These are phyloP conservation scores for Rhodotorula sp. DNA, from an alignment of 1,284 basidiomycete genomes.

Conservation along the genomic window DNA sequence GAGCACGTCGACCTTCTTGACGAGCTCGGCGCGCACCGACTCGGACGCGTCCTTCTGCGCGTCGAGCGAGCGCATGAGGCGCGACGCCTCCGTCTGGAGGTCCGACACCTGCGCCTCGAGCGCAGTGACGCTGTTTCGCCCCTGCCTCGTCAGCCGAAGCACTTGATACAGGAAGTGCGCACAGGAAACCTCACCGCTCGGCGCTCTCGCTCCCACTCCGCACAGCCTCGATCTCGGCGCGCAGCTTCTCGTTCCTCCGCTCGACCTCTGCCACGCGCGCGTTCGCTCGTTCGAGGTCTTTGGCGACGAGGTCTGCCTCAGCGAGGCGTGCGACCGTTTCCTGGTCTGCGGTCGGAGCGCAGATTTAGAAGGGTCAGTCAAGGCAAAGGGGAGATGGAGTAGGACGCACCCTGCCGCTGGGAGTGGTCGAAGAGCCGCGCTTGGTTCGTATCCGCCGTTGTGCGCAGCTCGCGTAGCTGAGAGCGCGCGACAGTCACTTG, in stretches of 20 bases:
- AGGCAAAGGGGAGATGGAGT: too few species aligned
- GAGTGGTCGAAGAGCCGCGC: slow-evolving; percentile 85
- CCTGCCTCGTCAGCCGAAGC: too few species aligned
- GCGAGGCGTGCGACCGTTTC: slow-evolving; percentile 83
- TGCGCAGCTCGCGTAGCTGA: slow-evolving; percentile 84
- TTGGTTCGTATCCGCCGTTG: slow-evolving; percentile 86
- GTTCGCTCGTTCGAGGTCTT: slow-evolving; percentile 89
- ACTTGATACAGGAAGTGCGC: too few species aligned
- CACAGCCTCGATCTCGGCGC: slow-evolving; percentile 87
- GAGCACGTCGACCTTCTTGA: slow-evolving; percentile 50
- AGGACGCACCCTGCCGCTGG: slow-evolving; percentile 71
- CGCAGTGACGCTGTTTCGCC: slow-evolving; percentile 61
- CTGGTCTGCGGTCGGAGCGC: slow-evolving; percentile 64
- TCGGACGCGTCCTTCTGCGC: slow-evolving; percentile 62
- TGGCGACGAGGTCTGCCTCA: slow-evolving; percentile 87
- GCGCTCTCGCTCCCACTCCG: slow-evolving; percentile 75
- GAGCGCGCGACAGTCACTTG: slow-evolving; percentile 80
- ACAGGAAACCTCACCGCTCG: slow-evolving; percentile 60
- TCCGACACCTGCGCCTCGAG: slow-evolving; percentile 72
- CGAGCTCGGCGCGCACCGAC: slow-evolving; percentile 51
- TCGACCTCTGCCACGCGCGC: slow-evolving; percentile 88
- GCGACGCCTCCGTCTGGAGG: slow-evolving; percentile 71
- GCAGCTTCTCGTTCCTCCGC: slow-evolving; percentile 85
- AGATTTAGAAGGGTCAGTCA: slow-evolving; percentile 7
- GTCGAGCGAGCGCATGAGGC: slow-evolving; percentile 68